Evolutionary conservation across 2,329 filamentous ascomycete species (phyloP).

Genomic region (Calonectria fujianensis): DNA sequence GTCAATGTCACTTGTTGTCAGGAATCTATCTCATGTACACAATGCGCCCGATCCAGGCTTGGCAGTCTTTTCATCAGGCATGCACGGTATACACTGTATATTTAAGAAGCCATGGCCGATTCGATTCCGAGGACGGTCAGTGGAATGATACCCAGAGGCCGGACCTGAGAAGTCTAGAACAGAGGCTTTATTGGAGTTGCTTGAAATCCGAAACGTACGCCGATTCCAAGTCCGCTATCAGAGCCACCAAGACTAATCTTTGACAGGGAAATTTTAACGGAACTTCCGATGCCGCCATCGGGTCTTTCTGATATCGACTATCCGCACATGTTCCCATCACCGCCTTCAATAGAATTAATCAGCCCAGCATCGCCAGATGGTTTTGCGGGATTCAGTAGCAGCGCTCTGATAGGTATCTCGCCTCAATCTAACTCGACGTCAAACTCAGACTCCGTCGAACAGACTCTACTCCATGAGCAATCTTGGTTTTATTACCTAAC

Average conservation of each 20-base stretch:
- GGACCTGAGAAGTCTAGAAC: constrained; percentile 22
- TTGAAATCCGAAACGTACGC: constrained; percentile 31
- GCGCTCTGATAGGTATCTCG: constrained; percentile 19
- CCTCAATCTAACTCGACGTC: constrained; percentile 29
- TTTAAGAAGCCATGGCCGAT: constrained; percentile 31
- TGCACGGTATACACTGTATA: constrained; percentile 33
- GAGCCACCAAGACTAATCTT: not conserved
- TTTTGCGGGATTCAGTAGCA: constrained; percentile 18
- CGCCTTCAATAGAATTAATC: constrained; percentile 17
- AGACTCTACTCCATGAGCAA: constrained; percentile 37
- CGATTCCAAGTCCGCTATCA: not conserved
- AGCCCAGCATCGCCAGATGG: not conserved
- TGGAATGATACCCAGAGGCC: constrained; percentile 32
- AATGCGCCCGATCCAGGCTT: constrained; percentile 40
- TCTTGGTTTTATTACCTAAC: constrained; percentile 47
- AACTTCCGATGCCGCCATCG: constrained; percentile 22
- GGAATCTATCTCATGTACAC: constrained; percentile 46
- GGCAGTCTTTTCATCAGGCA: constrained; percentile 41
- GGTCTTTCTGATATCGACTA: constrained; percentile 30
- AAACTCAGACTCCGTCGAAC: constrained; percentile 10
- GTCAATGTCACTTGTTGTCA: constrained; percentile 43
- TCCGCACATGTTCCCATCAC: constrained; percentile 35
- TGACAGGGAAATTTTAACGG: constrained; percentile 12
- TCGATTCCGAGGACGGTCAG: constrained; percentile 20
- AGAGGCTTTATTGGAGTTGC: constrained; percentile 35